Conservation (phyloP, 108 stramenopile genomes). For the Phaeodactylum tricornutum region DNA sequence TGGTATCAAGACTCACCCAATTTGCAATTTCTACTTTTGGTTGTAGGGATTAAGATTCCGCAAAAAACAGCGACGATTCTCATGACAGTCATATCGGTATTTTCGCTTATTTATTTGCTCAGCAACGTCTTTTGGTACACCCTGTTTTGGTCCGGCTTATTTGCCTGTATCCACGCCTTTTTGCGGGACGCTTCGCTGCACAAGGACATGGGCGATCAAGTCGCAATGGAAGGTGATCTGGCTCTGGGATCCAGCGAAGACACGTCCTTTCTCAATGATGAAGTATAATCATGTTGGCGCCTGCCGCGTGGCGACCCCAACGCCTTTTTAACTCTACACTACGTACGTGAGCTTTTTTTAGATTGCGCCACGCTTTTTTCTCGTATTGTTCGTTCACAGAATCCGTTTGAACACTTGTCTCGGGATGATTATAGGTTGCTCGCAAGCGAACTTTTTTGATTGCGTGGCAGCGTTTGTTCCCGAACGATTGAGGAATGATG, state of each 20-base stretch:
- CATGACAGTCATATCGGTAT: constrained; percentile 52
- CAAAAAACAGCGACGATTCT: constrained; percentile 72
- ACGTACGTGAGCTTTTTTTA: no score
- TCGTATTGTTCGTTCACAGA: no score
- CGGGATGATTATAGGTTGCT: no score
- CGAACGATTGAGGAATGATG: no score
- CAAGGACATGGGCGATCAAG: constrained; percentile 78
- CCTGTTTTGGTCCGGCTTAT: constrained; percentile 62
- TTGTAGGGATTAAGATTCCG: constrained; percentile 40
- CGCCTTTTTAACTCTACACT: no score
- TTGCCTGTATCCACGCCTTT: constrained; percentile 55
- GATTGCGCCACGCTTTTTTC: no score
- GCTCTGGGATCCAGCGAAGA: constrained; percentile 10
- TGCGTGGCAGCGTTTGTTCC: no score
- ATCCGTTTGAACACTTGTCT: no score
- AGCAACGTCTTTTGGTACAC: constrained; percentile 81
- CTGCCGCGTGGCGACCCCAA: no score
- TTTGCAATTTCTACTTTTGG: background rate
- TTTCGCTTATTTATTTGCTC: constrained; percentile 54
- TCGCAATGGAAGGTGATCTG: constrained; percentile 79
- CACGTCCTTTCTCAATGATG: constrained; percentile 11
- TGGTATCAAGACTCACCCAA: no score
- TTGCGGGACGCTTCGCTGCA: constrained; percentile 84
- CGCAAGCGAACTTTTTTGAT: no score
- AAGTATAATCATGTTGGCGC: no score